Evolutionary conservation across 2,329 filamentous ascomycete genomes (phyloP), one percentile per base, ranked within the genome.

Genomic region (Juglanconis juglandina): DNA sequence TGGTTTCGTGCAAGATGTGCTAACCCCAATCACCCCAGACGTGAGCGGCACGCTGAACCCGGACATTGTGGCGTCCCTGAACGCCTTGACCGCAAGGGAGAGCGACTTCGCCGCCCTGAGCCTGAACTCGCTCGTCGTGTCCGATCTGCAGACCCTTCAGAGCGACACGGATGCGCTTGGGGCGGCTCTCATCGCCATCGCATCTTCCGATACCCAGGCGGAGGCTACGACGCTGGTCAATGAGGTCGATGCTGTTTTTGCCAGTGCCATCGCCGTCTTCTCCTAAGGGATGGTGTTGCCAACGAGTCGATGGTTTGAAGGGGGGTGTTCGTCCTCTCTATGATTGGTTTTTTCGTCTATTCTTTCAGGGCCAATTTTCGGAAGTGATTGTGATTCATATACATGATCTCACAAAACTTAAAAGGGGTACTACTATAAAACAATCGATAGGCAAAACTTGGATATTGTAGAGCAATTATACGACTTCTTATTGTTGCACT

Each of bases 131-230:
- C 42, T 55, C 33, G 60, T 62, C 37, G 56, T 62, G n/a, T 42
- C 44, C 33, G 58, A 58, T n/a, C 56, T 62, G 39, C 24, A 62
- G 51, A 62, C 56, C 37, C 56, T 62, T 33, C 50, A 62, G 60
- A 47, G 2, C 54, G 54, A 62, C 46, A 51, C 56, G 10, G 60
- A 58, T 41, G 33, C 52, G 32, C 56, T 62, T 24, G 60, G 60
- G 3, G 32, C 46, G 9, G 53, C 60, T 14, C 56, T 62, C 11
- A 46, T 62, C 9, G 39, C 47, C 46, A 54, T 62, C 5, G 60
- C 60, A 11, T 62, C 60, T 39, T 49, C 44, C 9, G 60, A 62
- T 41, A 58, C 57, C 8, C 53, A 62, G 56, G 39, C 60, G 3
- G 33, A 44, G 5, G 60, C 60, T 14, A 34, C 49, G 47, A 37